A percentile compares a stretch with the other conserved stretches of the same genome.
Conservation (phyloP, 2,329 filamentous ascomycete genomes). For the Aspergillus oerlinghausenensis region DNA sequence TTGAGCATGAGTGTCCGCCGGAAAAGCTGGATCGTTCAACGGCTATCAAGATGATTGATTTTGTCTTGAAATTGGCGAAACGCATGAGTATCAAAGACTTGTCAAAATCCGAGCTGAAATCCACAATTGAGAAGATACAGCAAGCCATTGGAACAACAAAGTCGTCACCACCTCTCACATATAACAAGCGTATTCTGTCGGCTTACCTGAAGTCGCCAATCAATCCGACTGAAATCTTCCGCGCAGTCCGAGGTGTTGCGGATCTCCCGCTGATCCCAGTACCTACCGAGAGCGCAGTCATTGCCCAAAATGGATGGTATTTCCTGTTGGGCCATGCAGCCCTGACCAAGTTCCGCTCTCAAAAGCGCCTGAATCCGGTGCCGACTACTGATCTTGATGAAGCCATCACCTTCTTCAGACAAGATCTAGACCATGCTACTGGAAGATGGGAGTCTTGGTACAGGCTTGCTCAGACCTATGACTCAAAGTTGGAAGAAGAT, state of each 20-base stretch:
- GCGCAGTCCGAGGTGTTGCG: conserved; percentile 73
- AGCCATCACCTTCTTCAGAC: conserved; percentile 71
- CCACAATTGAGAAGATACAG: conserved; percentile 89
- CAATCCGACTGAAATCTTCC: conserved; percentile 73
- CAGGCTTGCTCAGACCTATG: conserved; percentile 77
- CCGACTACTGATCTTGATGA: conserved; percentile 81
- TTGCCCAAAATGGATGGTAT: conserved; percentile 85
- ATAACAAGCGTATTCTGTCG: conserved; percentile 79
- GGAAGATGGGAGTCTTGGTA: conserved; percentile 91
- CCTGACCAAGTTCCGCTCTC: conserved; percentile 74
- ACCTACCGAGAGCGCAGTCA: conserved; percentile 60
- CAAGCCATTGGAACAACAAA: conserved; percentile 74
- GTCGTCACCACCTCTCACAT: conserved; percentile 71
- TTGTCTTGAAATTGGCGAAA: conserved; percentile 74
- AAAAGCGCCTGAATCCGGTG: conserved; percentile 72
- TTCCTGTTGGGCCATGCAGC: conserved; percentile 86
- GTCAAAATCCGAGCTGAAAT: conserved; percentile 83
- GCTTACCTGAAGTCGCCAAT: conserved; percentile 79
- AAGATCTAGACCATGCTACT: conserved; percentile 76
- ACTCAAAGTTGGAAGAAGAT: conserved; percentile 80
- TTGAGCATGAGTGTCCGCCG: conserved; percentile 73
- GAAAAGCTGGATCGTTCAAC: conserved; percentile 77
- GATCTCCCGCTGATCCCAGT: conserved; percentile 68
- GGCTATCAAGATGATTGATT: conserved; percentile 76
- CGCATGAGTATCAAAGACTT: conserved; percentile 87